Conservation (phyloP, 768 basidiomycete species). For the Pulveroboletus sp. region DNA sequence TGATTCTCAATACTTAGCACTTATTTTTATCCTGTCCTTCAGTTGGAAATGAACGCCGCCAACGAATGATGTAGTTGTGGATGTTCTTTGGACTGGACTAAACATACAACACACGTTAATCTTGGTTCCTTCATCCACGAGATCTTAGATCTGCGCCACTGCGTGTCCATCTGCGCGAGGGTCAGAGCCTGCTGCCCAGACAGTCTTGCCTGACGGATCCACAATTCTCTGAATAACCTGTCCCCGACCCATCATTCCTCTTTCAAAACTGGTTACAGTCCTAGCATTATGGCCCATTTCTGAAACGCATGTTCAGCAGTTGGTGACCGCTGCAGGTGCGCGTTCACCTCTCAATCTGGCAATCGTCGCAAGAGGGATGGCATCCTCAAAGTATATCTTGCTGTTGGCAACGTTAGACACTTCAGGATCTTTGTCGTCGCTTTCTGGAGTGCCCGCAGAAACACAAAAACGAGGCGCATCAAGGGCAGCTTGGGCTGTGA, state of each 20-base stretch:
- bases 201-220: slow-evolving; percentile 59
- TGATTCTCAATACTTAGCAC: neutral
- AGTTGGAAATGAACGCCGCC: slow-evolving; percentile 64
- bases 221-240: slow-evolving; percentile 84
- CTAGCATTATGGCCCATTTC: slow-evolving; percentile 89
- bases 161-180: slow-evolving; percentile 86
- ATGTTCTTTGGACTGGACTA: neutral
- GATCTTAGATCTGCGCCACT: slow-evolving; percentile 66
- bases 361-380: slow-evolving; percentile 59
- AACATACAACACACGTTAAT: slow-evolving; percentile 1
- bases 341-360: slow-evolving; percentile 59
- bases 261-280: slow-evolving; percentile 51
- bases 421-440: slow-evolving; percentile 38
- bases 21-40: slow-evolving; percentile 4
- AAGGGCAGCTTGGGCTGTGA: slow-evolving; percentile 81
- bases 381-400: slow-evolving; percentile 87
- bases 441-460: slow-evolving; percentile 71
- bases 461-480: slow-evolving; percentile 97
- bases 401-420: slow-evolving; percentile 64
- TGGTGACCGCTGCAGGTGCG: neutral
- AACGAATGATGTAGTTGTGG: slow-evolving; percentile 48
- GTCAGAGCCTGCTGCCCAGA: slow-evolving; percentile 96
- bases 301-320: slow-evolving; percentile 26
- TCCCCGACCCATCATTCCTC: slow-evolving; percentile 73
- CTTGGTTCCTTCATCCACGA: neutral